Evolutionary conservation across 1,284 basidiomycete species (phyloP).

Genomic region (Inonotus obliquus): DNA sequence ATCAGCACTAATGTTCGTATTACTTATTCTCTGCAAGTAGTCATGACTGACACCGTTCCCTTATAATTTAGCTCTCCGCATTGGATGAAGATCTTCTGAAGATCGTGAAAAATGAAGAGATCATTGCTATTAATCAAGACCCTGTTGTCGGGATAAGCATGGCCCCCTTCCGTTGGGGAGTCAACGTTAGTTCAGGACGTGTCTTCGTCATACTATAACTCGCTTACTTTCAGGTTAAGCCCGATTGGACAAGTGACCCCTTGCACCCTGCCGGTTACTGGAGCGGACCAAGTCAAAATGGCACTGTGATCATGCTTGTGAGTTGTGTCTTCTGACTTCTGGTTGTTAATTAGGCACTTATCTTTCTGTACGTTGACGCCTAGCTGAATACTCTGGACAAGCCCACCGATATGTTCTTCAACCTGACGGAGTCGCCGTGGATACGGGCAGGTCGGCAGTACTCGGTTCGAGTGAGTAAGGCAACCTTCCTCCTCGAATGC

Average conservation of each 20-base stretch:
- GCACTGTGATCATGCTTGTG: slow-evolving; percentile 53
- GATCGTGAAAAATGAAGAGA: slow-evolving; percentile 57
- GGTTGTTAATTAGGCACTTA: background rate
- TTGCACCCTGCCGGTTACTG: slow-evolving; percentile 48
- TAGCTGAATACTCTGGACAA: slow-evolving; percentile 52
- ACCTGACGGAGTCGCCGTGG: slow-evolving; percentile 65
- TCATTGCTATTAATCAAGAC: slow-evolving; percentile 68
- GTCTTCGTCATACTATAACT: background rate
- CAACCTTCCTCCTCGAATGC: background rate
- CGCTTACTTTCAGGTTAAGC: slow-evolving; percentile 28
- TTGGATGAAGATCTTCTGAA: slow-evolving; percentile 44
- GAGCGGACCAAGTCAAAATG: slow-evolving; percentile 46
- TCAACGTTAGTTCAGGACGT: slow-evolving; percentile 36
- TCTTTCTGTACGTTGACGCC: slow-evolving; percentile 2
- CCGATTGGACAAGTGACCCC: slow-evolving; percentile 43
- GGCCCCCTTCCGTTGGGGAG: slow-evolving; percentile 64
- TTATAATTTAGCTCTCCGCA: slow-evolving; percentile 44
- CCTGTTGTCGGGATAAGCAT: slow-evolving; percentile 54
- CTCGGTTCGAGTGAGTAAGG: slow-evolving; percentile 47
- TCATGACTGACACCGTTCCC: background rate
- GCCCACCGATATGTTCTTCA: slow-evolving; percentile 55
- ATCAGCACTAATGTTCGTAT: slow-evolving; percentile 37
- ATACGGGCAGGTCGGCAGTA: slow-evolving; percentile 62
- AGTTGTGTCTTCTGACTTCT: slow-evolving; percentile 17
- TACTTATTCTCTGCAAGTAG: too few relatives aligned